Conservation (phyloP, 352 stramenopile genomes). For the Thraustotheca clavata region DNA sequence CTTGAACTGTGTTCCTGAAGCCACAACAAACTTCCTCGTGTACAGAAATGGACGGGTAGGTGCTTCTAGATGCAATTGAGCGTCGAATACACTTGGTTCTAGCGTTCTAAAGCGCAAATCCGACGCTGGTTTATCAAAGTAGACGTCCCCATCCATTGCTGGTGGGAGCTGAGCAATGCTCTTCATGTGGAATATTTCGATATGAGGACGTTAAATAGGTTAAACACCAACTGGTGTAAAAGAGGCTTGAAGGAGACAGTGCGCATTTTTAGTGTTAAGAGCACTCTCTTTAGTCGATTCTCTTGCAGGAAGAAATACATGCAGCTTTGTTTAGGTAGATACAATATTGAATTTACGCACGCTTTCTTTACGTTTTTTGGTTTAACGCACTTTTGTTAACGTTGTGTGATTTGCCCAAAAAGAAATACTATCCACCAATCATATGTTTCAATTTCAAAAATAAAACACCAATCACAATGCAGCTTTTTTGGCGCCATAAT, state of each 20-base stretch:
- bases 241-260: too few species aligned
- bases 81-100: not conserved
- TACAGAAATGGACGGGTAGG: constrained; percentile 5
- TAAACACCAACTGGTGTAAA: not conserved
- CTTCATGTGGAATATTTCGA: not conserved
- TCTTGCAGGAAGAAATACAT: too few species aligned
- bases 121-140: not conserved
- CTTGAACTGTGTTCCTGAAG: not conserved
- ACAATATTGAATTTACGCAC: too few species aligned
- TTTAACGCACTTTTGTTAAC: not conserved
- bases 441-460: not conserved
- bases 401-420: not conserved
- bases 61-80: constrained; percentile 4
- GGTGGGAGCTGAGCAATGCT: not conserved
- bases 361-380: too few species aligned
- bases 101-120: not conserved
- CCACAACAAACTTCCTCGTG: constrained; percentile 11
- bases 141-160: not conserved
- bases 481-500: not conserved
- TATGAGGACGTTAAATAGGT: not conserved
- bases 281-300: too few species aligned
- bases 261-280: too few species aligned
- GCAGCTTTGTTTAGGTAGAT: too few species aligned
- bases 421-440: not conserved
- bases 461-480: not conserved